Conservation (phyloP, 2,329 filamentous ascomycete species). For the Pseudovirgaria hyperparasitica region DNA sequence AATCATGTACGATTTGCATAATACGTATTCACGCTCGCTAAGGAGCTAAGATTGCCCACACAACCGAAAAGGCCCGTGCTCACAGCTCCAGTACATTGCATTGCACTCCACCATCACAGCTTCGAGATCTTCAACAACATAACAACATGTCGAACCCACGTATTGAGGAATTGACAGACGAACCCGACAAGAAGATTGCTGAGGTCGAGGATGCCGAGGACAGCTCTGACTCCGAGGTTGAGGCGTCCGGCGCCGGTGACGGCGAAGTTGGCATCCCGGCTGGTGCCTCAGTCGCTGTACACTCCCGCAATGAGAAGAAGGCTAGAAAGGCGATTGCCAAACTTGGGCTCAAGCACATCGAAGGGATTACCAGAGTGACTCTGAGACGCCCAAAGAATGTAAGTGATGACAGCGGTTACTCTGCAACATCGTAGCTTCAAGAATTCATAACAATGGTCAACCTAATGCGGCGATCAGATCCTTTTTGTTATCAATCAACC, state of each 20-base stretch:
- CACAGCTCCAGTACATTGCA: constrained; percentile 8
- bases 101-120: constrained; percentile 7
- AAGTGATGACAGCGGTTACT: constrained; percentile 35
- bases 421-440: constrained; percentile 6
- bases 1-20: too few species aligned
- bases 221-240: constrained; percentile 64
- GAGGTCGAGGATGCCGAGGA: constrained; percentile 62
- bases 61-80: constrained; percentile 4
- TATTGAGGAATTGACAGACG: constrained; percentile 94
- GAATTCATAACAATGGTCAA: constrained; percentile 3
- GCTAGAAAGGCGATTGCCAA: constrained; percentile 98
- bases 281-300: constrained; percentile 78
- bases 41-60: neutral
- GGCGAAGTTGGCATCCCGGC: constrained; percentile 59
- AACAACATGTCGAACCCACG: constrained; percentile 88
- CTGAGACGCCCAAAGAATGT: constrained; percentile 98
- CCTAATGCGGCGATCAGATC: constrained; percentile 46
- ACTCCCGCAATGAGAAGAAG: constrained; percentile 99
- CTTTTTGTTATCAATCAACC: constrained; percentile 99
- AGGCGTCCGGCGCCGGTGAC: constrained; percentile 48
- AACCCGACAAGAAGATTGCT: constrained; percentile 63
- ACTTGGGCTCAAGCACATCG: constrained; percentile 90
- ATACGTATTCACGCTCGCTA: too few species aligned
- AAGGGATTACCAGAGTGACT: constrained; percentile 95
- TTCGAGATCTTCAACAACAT: constrained; percentile 13